phyloP scores from a whole-genome alignment of 805 yeast genomes.

The Grigorovia yakushimaensis region DNA sequence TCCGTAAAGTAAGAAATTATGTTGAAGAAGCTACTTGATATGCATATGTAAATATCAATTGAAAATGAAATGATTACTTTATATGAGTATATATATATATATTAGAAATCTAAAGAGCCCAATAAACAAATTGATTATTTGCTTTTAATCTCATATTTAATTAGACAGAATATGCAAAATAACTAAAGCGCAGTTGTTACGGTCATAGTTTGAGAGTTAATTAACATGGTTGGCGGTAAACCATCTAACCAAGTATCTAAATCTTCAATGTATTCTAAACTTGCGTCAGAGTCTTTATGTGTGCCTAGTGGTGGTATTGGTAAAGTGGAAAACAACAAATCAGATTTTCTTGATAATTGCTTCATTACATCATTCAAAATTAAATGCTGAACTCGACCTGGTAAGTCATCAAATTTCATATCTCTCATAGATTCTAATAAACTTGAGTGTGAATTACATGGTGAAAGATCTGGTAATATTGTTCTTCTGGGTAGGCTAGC shows the following conservation, averaged over 20 bases:
- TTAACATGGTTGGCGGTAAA: constrained; percentile 70
- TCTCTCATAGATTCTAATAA: constrained; percentile 30
- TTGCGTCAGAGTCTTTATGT: constrained; percentile 55
- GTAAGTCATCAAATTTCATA: constrained; percentile 70
- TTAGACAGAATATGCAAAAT: background rate
- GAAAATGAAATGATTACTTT: background rate
- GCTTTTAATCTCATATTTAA: background rate
- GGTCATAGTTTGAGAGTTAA: constrained; percentile 90
- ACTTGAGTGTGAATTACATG: constrained; percentile 26
- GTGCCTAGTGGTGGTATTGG: constrained; percentile 86
- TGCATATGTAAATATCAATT: no score
- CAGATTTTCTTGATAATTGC: constrained; percentile 48
- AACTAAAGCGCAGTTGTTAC: constrained; percentile 80
- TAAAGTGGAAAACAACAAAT: constrained; percentile 75
- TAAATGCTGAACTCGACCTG: constrained; percentile 84
- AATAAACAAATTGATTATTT: no score
- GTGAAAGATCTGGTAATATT: constrained; percentile 22
- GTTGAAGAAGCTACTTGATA: background rate
- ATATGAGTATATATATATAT: no score
- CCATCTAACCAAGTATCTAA: constrained; percentile 73
- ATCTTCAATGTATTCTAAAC: constrained; percentile 65
- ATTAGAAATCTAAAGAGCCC: background rate
- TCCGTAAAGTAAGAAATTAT: constrained; percentile 45
- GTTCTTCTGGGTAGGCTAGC: constrained; percentile 6
- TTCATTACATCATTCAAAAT: constrained; percentile 81